Conservation (phyloP, 495 filamentous ascomycete species). For the Hypomontagnella submonticulosa region DNA sequence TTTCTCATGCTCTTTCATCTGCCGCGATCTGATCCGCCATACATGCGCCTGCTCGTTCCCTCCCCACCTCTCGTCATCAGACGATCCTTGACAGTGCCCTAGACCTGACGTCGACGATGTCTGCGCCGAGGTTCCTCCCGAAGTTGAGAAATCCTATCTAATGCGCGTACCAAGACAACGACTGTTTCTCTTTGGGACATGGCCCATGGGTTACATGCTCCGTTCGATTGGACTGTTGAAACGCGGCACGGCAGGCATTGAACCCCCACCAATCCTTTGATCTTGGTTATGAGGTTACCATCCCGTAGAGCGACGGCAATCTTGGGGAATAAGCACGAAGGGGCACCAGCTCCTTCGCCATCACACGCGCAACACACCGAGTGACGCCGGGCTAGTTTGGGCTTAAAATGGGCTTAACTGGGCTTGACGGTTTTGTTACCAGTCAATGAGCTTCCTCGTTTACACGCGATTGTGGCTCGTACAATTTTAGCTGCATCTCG, state of each 20-base stretch:
- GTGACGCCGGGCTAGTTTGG: conserved; percentile 38
- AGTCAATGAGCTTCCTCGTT: conserved; percentile 26
- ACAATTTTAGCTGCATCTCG: conserved; percentile 44
- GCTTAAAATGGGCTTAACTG: background rate
- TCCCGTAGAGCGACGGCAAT: conserved; percentile 48
- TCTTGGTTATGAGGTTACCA: conserved; percentile 49
- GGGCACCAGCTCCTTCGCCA: conserved; percentile 22
- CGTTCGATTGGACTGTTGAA: conserved; percentile 35
- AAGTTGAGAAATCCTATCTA: conserved; percentile 11
- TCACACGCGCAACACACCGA: conserved; percentile 44
- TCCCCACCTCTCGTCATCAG: conserved; percentile 34
- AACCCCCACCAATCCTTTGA: conserved; percentile 46
- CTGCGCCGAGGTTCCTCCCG: conserved; percentile 13
- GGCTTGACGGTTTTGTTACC: conserved; percentile 18
- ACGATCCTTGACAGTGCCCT: conserved; percentile 26
- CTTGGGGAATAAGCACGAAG: conserved; percentile 27
- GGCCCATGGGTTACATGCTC: conserved; percentile 40
- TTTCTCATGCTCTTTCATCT: conserved; percentile 34
- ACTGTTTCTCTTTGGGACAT: conserved; percentile 38
- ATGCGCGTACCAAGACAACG: conserved; percentile 16
- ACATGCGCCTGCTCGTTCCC: background rate
- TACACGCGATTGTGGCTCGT: conserved; percentile 39
- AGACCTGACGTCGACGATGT: conserved; percentile 26
- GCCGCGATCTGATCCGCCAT: conserved; percentile 43
- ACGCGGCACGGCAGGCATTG: conserved; percentile 43